Percentiles rank a stretch among this genome's conserved stretches.
These are phyloP conservation scores for Exophiala lecanii-corni DNA, from an alignment of 2,329 filamentous ascomycete species.

Conservation along the genomic window DNA sequence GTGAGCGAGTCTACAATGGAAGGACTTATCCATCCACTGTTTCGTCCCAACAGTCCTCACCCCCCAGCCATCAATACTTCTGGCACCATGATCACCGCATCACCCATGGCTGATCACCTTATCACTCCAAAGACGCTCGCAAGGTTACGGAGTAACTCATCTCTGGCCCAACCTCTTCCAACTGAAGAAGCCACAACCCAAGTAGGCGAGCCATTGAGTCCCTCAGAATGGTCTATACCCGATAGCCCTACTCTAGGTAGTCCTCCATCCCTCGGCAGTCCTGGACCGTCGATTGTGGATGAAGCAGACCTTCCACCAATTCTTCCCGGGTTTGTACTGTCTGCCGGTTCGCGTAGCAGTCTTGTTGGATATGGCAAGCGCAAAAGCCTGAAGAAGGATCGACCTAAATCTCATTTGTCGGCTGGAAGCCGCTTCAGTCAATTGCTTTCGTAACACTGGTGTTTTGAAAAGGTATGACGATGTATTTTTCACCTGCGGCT, in stretches of 20 bases:
- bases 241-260: slow-evolving; percentile 17
- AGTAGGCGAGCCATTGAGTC: slow-evolving; percentile 15
- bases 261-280: slow-evolving; percentile 18
- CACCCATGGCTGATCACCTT: slow-evolving; percentile 50
- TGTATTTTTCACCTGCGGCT: slow-evolving; percentile 16
- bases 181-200: slow-evolving; percentile 26
- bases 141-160: slow-evolving; percentile 29
- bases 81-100: slow-evolving; percentile 53
- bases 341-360: slow-evolving; percentile 37
- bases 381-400: slow-evolving; percentile 23
- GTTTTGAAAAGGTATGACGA: background rate
- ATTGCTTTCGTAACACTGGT: slow-evolving; percentile 8
- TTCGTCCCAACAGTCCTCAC: slow-evolving; percentile 50
- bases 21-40: slow-evolving; percentile 55
- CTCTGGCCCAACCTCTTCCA: slow-evolving; percentile 16
- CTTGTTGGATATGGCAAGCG: slow-evolving; percentile 28
- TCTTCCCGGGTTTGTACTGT: slow-evolving; percentile 41
- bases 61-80: slow-evolving; percentile 49
- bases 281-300: slow-evolving; percentile 27
- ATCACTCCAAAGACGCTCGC: slow-evolving; percentile 40
- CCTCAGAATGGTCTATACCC: slow-evolving; percentile 4
- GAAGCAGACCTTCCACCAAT: slow-evolving; percentile 24
- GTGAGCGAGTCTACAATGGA: slow-evolving; percentile 34
- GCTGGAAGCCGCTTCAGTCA: slow-evolving; percentile 14
- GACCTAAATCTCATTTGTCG: slow-evolving; percentile 10